These are phyloP conservation scores for Pyrenopolyporus hunteri DNA, from an alignment of 495 filamentous ascomycete species.

Conservation along the genomic window DNA sequence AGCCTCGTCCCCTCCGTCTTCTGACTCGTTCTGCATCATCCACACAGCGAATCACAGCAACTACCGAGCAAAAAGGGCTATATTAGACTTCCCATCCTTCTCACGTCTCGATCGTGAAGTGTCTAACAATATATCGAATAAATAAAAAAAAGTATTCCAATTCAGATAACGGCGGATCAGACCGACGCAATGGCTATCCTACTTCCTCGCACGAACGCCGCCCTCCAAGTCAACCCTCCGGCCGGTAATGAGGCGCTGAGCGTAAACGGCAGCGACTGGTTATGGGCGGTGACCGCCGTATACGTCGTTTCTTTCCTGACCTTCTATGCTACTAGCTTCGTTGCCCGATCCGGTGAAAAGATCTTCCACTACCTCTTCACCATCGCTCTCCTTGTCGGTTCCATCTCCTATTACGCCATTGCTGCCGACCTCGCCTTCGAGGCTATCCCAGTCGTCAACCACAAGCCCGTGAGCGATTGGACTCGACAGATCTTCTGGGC, in stretches of 20 bases:
- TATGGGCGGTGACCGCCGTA: constrained; percentile 53
- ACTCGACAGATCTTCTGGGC: constrained; percentile 57
- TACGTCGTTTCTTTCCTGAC: constrained; percentile 49
- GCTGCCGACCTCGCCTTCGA: constrained; percentile 52
- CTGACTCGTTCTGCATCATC: constrained; percentile 21
- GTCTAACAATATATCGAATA: too few relatives aligned
- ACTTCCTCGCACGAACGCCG: constrained; percentile 47
- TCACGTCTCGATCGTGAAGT: constrained; percentile 25
- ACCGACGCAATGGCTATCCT: constrained; percentile 39
- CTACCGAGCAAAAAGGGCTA: constrained; percentile 29
- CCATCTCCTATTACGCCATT: constrained; percentile 53
- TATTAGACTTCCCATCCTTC: constrained; percentile 10
- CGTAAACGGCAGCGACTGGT: constrained; percentile 55
- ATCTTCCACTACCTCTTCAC: constrained; percentile 63
- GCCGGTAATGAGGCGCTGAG: constrained; percentile 46
- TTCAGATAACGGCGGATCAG: constrained; percentile 10
- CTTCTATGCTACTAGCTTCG: constrained; percentile 47
- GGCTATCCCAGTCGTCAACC: constrained; percentile 43
- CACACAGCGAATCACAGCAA: constrained; percentile 29
- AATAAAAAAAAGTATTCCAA: too few relatives aligned
- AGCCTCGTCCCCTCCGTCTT: constrained; percentile 23
- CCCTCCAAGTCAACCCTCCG: constrained; percentile 53
- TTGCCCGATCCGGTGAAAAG: constrained; percentile 51
- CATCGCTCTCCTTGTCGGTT: constrained; percentile 53
- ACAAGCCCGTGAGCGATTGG: constrained; percentile 31